phyloP scores from a whole-genome alignment of 768 basidiomycete genomes.

The Mycena metata region DNA sequence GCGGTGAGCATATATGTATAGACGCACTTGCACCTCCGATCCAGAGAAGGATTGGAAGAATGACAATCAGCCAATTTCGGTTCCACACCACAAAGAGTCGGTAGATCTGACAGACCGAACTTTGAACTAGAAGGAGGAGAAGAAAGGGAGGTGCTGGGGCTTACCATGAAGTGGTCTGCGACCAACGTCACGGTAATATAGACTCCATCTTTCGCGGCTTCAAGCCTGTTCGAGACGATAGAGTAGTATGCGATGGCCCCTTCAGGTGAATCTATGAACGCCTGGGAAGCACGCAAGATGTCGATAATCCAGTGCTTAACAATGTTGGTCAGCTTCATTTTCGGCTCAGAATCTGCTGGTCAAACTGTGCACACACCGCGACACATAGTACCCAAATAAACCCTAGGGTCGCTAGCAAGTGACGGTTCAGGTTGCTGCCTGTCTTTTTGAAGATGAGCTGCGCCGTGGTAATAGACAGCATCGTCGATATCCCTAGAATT shows the following conservation, averaged over 20 bases:
- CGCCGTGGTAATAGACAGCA: constrained; percentile 1
- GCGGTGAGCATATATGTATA: not conserved
- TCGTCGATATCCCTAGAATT: constrained; percentile 12
- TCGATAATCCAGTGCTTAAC: constrained; percentile 33
- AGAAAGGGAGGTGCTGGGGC: not conserved
- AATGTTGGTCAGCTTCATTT: too few relatives aligned
- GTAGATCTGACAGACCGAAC: constrained; percentile 17
- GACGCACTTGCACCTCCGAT: constrained; percentile 1
- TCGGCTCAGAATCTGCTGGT: too few relatives aligned
- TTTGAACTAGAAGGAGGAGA: not conserved
- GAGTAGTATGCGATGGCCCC: constrained; percentile 26
- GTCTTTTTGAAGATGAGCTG: constrained; percentile 6
- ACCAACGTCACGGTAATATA: constrained; percentile 25
- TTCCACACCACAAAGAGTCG: constrained; percentile 22
- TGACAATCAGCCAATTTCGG: constrained; percentile 10
- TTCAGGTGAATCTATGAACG: constrained; percentile 19
- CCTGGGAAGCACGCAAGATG: constrained; percentile 21
- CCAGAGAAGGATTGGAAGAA: constrained; percentile 7
- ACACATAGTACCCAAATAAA: constrained; percentile 24
- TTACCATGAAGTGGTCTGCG: constrained; percentile 31
- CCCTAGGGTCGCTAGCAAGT: constrained; percentile 17
- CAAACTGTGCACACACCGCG: constrained; percentile 15
- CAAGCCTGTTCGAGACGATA: constrained; percentile 15
- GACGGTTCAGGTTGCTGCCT: not conserved
- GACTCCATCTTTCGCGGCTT: constrained; percentile 25